Evolutionary conservation across 495 filamentous ascomycete genomes (phyloP).

Genomic region (Penicillium odoratum): DNA sequence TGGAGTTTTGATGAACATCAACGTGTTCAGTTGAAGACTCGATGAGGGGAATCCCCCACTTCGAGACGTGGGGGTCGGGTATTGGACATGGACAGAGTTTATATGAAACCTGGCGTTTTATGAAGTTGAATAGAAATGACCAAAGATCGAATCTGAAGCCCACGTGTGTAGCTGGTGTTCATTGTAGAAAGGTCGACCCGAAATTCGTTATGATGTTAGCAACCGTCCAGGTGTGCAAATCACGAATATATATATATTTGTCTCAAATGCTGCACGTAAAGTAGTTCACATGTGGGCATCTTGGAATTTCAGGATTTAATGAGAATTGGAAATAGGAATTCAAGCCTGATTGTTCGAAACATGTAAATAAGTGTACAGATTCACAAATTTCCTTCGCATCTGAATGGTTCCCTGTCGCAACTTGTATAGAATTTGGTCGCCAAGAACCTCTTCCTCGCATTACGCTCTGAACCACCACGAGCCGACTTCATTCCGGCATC

Average conservation of each 20-base stretch:
- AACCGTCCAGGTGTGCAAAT: too few species aligned
- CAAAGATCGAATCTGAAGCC: too few species aligned
- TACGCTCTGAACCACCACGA: conserved; percentile 8
- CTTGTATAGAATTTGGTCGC: conserved; percentile 1
- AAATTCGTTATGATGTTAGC: too few species aligned
- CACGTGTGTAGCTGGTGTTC: too few species aligned
- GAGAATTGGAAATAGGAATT: not conserved
- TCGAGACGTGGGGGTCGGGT: conserved; percentile 1
- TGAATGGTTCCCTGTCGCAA: not conserved
- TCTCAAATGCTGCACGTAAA: too few species aligned
- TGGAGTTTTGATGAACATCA: too few species aligned
- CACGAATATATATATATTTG: too few species aligned
- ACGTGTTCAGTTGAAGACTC: too few species aligned
- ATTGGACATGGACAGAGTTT: not conserved
- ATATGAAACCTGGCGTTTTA: too few species aligned
- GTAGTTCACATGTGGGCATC: too few species aligned
- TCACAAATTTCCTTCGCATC: not conserved
- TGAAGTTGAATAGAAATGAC: not conserved
- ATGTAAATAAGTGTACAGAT: not conserved
- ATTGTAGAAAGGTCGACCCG: too few species aligned
- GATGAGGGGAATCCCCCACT: not conserved
- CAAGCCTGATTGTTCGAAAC: not conserved
- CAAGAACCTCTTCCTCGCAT: conserved; percentile 12
- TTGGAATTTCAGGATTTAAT: too few species aligned
- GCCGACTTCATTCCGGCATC: conserved; percentile 6